Evolutionary conservation across 768 basidiomycete genomes (phyloP), one percentile per base, ranked within the genome.

Genomic region (Pleurotus tuoliensis): DNA sequence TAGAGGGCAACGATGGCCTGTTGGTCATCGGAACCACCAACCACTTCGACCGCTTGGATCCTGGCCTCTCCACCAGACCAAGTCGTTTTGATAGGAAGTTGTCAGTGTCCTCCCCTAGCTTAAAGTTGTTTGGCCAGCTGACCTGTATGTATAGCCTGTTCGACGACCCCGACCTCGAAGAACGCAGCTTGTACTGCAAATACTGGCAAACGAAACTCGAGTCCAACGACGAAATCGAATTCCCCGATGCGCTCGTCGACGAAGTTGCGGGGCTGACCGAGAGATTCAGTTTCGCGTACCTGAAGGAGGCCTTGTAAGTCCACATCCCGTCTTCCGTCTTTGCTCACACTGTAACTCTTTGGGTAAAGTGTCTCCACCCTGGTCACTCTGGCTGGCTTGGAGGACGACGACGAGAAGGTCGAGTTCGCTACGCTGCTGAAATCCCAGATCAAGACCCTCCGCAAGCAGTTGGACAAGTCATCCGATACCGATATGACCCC

Each of bases 71-170:
- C 60, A 82, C 75, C 41, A 81, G 92, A 16, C 92, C 92, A 7
- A 91, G 88, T 62, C 82, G 92, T 39, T 94, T 94, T 62, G 92
- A 94, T 66, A 78, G 92, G 53, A 92, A 93, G 75, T 92, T 85
- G 90, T 89, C 61, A 59, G 88, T 78, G 7, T 37, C 40, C 7
- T 6, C 18, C 20, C 39, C 39, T 53, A 8, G 5, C 9, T 7
- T 47, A 39, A 5, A 6, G 15, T 47, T 20, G 46, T 7, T 5
- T 45, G 15, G n/a, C 6, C 18, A 7, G 41, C 20, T 30, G 5
- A 59, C 6, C 41, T 43, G 45, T 20, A 15, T 22, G 12, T 45
- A 9, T 55, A 90, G 88, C 65, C 65, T 80, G 53, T 94, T 93
- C 65, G 81, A 87, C 46, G 82, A 90, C 63, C 92, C 92, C 4